Conservation (phyloP, 2,329 filamentous ascomycete species). For the Geosmithia flava region DNA sequence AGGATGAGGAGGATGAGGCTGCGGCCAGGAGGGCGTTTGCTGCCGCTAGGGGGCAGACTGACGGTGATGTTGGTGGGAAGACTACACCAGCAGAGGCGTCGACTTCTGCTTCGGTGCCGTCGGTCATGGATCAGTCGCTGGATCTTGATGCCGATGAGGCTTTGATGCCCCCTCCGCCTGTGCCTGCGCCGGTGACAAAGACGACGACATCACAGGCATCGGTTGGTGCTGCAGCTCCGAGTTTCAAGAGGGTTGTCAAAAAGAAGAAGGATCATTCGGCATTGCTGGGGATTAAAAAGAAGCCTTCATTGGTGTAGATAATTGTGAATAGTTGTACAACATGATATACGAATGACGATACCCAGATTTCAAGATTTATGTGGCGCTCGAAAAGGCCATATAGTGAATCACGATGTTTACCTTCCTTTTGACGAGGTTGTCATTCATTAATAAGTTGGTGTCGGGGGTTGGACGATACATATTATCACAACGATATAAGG, state of each 20-base stretch:
- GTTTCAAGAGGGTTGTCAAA: slow-evolving; percentile 67
- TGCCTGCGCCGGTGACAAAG: slow-evolving; percentile 8
- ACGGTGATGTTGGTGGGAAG: slow-evolving; percentile 30
- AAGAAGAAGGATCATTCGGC: slow-evolving; percentile 75
- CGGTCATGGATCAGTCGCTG: slow-evolving; percentile 22
- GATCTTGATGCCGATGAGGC: slow-evolving; percentile 1
- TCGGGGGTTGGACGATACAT: too few relatives aligned
- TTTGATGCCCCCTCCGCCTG: slow-evolving; percentile 11
- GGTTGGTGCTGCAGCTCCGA: slow-evolving; percentile 30
- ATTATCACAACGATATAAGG: neutral
- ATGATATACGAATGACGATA: too few relatives aligned
- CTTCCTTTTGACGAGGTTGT: too few relatives aligned
- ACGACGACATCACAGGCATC: neutral
- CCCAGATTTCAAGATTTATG: too few relatives aligned
- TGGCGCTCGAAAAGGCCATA: too few relatives aligned
- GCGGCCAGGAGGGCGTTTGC: slow-evolving; percentile 69
- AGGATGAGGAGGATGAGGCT: slow-evolving; percentile 76
- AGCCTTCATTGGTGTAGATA: slow-evolving; percentile 45
- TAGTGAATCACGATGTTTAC: too few relatives aligned
- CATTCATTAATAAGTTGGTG: too few relatives aligned
- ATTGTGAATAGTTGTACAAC: too few relatives aligned
- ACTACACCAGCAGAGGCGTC: too few relatives aligned
- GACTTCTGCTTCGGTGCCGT: slow-evolving; percentile 16
- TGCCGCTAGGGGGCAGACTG: slow-evolving; percentile 39
- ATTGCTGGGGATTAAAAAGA: slow-evolving; percentile 79